Evolutionary conservation across 768 basidiomycete species (phyloP), one percentile per base, ranked within the genome.

Genomic region (Mycena alexandri): DNA sequence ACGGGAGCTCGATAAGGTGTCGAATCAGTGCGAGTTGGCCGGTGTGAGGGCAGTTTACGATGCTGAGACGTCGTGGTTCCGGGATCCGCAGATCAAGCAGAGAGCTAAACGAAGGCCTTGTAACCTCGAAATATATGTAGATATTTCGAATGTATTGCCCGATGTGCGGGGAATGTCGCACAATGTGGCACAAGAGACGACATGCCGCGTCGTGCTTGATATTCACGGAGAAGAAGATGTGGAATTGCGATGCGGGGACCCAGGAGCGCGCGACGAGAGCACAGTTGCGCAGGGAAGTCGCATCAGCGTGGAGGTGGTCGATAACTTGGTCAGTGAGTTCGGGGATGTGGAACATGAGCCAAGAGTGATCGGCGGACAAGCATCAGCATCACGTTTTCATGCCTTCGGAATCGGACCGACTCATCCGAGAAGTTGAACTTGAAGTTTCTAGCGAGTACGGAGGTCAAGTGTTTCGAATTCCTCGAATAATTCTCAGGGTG

Each of bases 261-360:
- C 61, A 62, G 16, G 52, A 62, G 33, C 51, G 52, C 10, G 61
- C 52, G 52, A 62, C 61, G 11, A 62, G 61, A 16, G 61, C 61
- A 14, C 61, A 62, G 51, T 29, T 54, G 33, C 43, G 51, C 1
- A 62, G 52, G 21, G 61, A 29, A 1, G 9, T 25, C 10, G 29
- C 41, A 24, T 63, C 61, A 0, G 33, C 61, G 61, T 63, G 52
- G 8, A 63, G 61, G 33, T 63, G 61, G 53, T 63, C 61, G 52
- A 63, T 63, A 21, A 63, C 22, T 33, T 63, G 61, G 61, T 63
- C 61, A n/a, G 61, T 63, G n/a, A 63, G 44, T n/a, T 63, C 61
- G 25, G 52, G 14, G 21, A 63, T 55, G 61, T 54, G 61, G 53
- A 63, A 55, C 61, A 63, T 61, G 13, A n/a, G 36, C 34, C 6